phyloP scores from a whole-genome alignment of 768 basidiomycete species.

The Candolleomyces eurysporus region DNA sequence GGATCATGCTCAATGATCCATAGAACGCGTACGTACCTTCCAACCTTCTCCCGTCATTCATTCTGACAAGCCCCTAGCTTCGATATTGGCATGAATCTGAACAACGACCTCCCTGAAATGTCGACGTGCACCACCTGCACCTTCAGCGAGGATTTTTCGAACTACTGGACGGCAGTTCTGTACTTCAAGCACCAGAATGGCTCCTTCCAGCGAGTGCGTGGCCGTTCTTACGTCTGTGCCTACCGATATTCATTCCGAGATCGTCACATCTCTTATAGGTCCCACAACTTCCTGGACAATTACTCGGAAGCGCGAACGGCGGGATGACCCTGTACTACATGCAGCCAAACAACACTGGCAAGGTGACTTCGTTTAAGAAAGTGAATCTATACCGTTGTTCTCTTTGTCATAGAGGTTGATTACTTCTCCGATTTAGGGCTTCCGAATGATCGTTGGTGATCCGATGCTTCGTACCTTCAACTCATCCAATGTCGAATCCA shows the following conservation, averaged over 20 bases:
- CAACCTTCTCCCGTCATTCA: neutral
- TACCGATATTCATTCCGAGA: neutral
- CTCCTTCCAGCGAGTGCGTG: neutral
- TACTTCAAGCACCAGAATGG: constrained; percentile 9
- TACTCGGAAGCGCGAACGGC: neutral
- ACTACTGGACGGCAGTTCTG: constrained; percentile 6
- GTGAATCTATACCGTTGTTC: neutral
- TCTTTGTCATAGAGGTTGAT: neutral
- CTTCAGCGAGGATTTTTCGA: constrained; percentile 6
- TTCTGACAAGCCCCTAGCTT: neutral
- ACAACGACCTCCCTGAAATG: neutral
- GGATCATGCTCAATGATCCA: neutral
- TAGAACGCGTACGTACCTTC: constrained; percentile 4
- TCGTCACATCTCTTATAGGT: neutral
- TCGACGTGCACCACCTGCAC: constrained; percentile 8
- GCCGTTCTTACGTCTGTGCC: neutral
- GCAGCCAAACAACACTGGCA: neutral
- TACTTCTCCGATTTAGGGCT: neutral
- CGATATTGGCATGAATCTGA: neutral
- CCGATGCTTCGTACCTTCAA: constrained; percentile 4
- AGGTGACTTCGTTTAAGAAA: constrained; percentile 2
- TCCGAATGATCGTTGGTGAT: constrained; percentile 6
- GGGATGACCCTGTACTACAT: constrained; percentile 6
- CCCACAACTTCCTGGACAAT: neutral
- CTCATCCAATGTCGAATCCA: neutral